Evolutionary conservation across 1,139 yeast species (phyloP), one percentile per base, ranked within the genome.

Genomic region (Lizanozyma gosingica): DNA sequence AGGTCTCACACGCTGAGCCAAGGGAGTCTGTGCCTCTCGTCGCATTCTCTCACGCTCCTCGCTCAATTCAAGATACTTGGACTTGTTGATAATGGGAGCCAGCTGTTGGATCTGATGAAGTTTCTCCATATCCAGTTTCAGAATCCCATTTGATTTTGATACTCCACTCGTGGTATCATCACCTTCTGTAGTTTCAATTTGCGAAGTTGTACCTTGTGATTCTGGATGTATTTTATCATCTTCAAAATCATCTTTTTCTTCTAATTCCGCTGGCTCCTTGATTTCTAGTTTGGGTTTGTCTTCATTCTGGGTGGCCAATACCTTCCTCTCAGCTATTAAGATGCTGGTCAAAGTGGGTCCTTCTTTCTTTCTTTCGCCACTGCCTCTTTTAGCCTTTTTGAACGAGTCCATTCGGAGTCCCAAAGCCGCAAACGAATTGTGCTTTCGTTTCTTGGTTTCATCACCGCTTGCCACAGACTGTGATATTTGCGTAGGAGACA

Each of bases 1-100:
- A 0, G 99, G 99, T 15, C 97, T 69, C 18, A 88, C 71, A 42
- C 86, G 71, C 54, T 92, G 97, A 3, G 97, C 94, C 16, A 92
- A 61, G 0, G 98, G 98, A n/a, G 76, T 52, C 36, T 66, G 29
- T 22, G 29, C 29, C 11, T 22, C 29, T 11, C 11, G 6, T 22
- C 29, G 6, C 29, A 22, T 22, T 6, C 6, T 6, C 11, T 22
- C 29, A 6, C 29, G 29, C 11, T 22, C 29, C 11, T 22, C 29
- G 11, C 29, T 22, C 29, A 22, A 22, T 11, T 22, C 9, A 6
- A 22, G 29, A 22, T 6, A 22, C 29, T 22, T 22, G 29, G 29
- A 22, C 29, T 22, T 22, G 29, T 6, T 22, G 29, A 22, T 22
- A 11, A 22, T 22, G 29, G 29, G 29, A 22, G 29, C 11, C 29